phyloP scores from a whole-genome alignment of 768 basidiomycete species.

The Mycena leptocephala region DNA sequence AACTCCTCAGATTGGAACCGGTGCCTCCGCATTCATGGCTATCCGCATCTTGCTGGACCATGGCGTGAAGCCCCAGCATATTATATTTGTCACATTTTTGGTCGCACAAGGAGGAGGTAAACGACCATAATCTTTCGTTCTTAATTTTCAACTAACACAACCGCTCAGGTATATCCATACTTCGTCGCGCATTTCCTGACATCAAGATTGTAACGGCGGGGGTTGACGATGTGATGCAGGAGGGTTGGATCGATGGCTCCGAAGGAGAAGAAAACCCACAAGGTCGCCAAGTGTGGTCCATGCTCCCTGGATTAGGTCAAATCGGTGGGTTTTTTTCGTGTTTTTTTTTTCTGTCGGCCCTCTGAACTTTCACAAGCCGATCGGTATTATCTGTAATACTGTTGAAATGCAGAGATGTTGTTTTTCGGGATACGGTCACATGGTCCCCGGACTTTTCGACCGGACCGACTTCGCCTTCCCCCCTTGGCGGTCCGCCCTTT shows the following conservation, averaged over 20 bases:
- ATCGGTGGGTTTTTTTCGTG: conserved; percentile 71
- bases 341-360: conserved; percentile 17
- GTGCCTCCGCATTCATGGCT: conserved; percentile 94
- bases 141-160: not conserved
- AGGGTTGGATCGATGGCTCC: conserved; percentile 79
- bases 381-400: conserved; percentile 56
- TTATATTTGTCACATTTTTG: conserved; percentile 93
- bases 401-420: not conserved
- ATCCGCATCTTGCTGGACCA: conserved; percentile 95
- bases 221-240: conserved; percentile 84
- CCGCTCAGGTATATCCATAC: conserved; percentile 63
- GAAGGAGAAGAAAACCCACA: conserved; percentile 65
- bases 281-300: conserved; percentile 82
- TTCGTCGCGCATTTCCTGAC: conserved; percentile 87
- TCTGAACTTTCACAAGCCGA: conserved; percentile 48
- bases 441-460: not conserved
- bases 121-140: not conserved
- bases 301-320: conserved; percentile 92
- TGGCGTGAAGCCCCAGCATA: conserved; percentile 86
- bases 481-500: not conserved
- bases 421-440: conserved; percentile 12
- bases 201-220: conserved; percentile 91
- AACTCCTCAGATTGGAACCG: conserved; percentile 86
- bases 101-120: conserved; percentile 86
- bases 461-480: conserved; percentile 12